Evolutionary conservation across 1,284 basidiomycete species (phyloP), one percentile per base, ranked within the genome.

Genomic region (Athelia sp.): DNA sequence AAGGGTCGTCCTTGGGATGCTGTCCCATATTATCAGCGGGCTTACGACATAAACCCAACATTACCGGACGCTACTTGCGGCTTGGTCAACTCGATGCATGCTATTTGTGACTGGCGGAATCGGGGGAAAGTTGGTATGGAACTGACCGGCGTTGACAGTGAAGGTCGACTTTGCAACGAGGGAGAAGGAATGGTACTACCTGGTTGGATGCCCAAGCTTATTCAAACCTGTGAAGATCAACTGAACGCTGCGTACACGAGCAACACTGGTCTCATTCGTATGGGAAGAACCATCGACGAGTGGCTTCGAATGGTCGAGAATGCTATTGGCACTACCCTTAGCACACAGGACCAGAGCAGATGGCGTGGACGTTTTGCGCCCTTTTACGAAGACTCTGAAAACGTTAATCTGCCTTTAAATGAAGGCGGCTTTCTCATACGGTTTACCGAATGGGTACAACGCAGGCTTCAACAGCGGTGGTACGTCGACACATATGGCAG

Each of bases 31-130:
- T 84, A 82, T 53, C 65, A 73, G 10, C 69, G 78, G 8, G 80
- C 81, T 2, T 69, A 81, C 9, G 58, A 67, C 17, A 67, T 68
- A n/a, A 80, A 82, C 50, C 73, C 79, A 3, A 60, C 72, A 22
- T 75, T 82, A 34, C 71, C 78, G 2, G 82, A 83, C 53, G 82
- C 81, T 1, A 64, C 79, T 10, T 81, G 80, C 53, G 81, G 81
- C 4, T 60, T 82, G 6, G 74, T 69, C 44, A 79, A 78, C 51
- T 72, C 78, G 8, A 66, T 78, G 40, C 70, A 72, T 36, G 73
- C 79, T 0, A 64, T 83, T 4, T 81, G 81, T 56, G 74, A 78
- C 59, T 82, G 81, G 81, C 64, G 64, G 22, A 76, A 75, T 3
- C n/a, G n/a, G 8, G 36, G 36, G 10, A 17, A 17, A 18, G 21